These are phyloP conservation scores for Pythium vanterpoolii DNA, from an alignment of 352 stramenopile genomes.

Conservation along the genomic window DNA sequence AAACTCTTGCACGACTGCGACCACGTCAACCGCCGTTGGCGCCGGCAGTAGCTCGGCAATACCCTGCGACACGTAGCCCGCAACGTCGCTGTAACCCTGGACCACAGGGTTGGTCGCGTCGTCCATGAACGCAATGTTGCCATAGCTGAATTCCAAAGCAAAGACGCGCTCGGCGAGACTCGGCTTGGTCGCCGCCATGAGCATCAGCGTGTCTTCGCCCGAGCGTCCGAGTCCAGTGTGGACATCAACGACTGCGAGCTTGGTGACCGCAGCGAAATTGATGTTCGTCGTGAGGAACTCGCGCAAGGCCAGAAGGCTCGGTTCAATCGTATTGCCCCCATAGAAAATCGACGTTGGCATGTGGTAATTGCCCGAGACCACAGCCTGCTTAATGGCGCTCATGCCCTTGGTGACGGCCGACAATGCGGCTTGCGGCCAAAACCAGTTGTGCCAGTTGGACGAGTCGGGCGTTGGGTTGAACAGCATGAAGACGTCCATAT, in stretches of 20 bases:
- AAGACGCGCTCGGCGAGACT: constrained; percentile 7
- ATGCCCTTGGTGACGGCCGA: constrained; percentile 42
- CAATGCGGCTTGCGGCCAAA: constrained; percentile 38
- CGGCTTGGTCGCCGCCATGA: constrained; percentile 21
- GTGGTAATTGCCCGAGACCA: constrained; percentile 90
- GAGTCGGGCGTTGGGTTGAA: constrained; percentile 51
- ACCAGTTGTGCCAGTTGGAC: constrained; percentile 33
- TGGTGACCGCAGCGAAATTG: constrained; percentile 31
- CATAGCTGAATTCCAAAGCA: constrained; percentile 19
- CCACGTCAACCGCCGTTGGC: constrained; percentile 13
- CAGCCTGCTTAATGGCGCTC: constrained; percentile 69
- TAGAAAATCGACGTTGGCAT: constrained; percentile 77
- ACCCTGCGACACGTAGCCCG: constrained; percentile 42
- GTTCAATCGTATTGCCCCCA: constrained; percentile 72
- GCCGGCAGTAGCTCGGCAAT: constrained; percentile 29
- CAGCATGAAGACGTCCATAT: constrained; percentile 67
- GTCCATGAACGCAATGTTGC: constrained; percentile 25
- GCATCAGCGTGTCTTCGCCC: constrained; percentile 48
- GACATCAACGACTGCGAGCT: constrained; percentile 86
- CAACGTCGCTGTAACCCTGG: constrained; percentile 51
- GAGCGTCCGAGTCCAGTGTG: constrained; percentile 89
- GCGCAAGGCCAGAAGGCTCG: constrained; percentile 57
- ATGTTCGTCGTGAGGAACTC: constrained; percentile 60
- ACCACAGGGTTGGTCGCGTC: constrained; percentile 32
- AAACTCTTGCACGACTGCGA: constrained; percentile 66